Evolutionary conservation across 805 yeast genomes (phyloP).

Genomic region (Debaryomyces hansenii): DNA sequence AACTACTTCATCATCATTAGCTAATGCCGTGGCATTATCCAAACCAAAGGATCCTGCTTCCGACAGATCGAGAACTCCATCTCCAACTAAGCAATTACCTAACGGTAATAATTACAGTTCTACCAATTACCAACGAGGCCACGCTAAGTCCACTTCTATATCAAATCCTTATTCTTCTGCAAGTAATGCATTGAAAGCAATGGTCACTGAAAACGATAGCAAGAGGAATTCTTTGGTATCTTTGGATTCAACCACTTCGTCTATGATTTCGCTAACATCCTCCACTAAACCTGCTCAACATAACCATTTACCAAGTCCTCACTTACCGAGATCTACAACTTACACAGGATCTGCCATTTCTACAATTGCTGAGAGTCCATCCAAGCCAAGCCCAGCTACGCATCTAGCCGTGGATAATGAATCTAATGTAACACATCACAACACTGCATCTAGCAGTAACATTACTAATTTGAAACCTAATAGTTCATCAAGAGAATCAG

Average conservation of each 20-base stretch:
- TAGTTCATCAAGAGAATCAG: constrained; percentile 18
- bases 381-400: constrained; percentile 1
- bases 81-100: constrained; percentile 17
- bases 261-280: constrained; percentile 8
- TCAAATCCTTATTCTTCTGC: constrained; percentile 50
- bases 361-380: constrained; percentile 41
- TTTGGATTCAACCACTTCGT: constrained; percentile 11
- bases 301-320: constrained; percentile 9
- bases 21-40: constrained; percentile 53
- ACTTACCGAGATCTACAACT: constrained; percentile 24
- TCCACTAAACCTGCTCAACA: constrained; percentile 10
- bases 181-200: constrained; percentile 69
- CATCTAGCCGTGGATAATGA: not conserved
- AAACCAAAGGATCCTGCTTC: constrained; percentile 4
- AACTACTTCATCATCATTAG: constrained; percentile 59
- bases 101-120: not conserved
- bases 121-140: constrained; percentile 20
- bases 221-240: constrained; percentile 20
- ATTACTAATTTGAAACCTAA: constrained; percentile 4
- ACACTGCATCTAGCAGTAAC: constrained; percentile 1
- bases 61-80: constrained; percentile 12
- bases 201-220: constrained; percentile 69
- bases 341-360: constrained; percentile 38
- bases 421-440: not conserved
- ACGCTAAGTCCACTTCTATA: constrained; percentile 31